Evolutionary conservation across 1,139 yeast genomes (phyloP).

Genomic region (Geotrichum histeridarum): DNA sequence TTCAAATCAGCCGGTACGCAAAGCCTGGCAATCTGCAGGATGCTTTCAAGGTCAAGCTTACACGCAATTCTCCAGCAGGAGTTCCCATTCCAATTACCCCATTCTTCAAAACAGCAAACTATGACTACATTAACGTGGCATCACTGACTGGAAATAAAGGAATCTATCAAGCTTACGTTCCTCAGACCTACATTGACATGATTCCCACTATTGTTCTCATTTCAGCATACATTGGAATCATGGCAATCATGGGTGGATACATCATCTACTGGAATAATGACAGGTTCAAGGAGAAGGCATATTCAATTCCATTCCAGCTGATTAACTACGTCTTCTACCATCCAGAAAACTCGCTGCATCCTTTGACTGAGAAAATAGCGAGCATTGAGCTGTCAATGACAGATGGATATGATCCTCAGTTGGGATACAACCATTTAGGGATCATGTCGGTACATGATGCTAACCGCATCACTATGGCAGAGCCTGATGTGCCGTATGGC

Average conservation of each 20-base stretch:
- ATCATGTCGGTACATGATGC: conserved; percentile 17
- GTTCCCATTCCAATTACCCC: conserved; percentile 16
- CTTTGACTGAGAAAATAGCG: conserved; percentile 9
- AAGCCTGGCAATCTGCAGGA: conserved; percentile 5
- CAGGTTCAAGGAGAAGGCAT: conserved; percentile 10
- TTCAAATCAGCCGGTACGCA: conserved; percentile 10
- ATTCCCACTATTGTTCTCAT: conserved; percentile 11
- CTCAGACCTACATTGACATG: conserved; percentile 17
- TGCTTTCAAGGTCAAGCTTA: conserved; percentile 9
- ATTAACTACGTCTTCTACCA: conserved; percentile 16
- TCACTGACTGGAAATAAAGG: conserved; percentile 6
- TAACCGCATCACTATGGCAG: conserved; percentile 6
- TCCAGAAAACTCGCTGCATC: conserved; percentile 12
- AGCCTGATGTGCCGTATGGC: conserved; percentile 20
- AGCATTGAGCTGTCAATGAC: conserved; percentile 13
- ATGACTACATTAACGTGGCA: conserved; percentile 15
- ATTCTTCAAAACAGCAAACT: conserved; percentile 5
- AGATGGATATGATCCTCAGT: conserved; percentile 18
- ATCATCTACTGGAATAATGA: conserved; percentile 9
- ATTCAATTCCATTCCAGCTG: conserved; percentile 13
- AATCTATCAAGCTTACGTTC: conserved; percentile 9
- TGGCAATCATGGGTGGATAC: neutral
- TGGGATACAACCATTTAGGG: conserved; percentile 19
- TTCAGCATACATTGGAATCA: neutral
- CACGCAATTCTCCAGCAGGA: conserved; percentile 2